Percentiles rank a stretch among this genome's conserved stretches.
phyloP scores from a whole-genome alignment of 805 yeast species.

The Teunomyces kruisii region DNA sequence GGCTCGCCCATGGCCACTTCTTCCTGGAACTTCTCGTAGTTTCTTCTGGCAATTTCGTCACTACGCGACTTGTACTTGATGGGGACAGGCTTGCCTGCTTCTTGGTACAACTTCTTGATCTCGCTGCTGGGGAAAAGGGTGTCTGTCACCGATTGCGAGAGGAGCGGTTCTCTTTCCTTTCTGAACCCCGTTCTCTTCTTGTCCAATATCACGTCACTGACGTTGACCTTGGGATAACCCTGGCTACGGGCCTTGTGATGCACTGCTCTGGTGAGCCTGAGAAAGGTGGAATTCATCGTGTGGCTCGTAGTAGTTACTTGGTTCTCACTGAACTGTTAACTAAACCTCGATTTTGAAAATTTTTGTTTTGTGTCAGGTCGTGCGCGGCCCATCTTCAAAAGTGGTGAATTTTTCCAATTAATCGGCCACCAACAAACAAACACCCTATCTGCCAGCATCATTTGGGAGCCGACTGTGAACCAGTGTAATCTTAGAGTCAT shows the following conservation, averaged over 20 bases:
- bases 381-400: background rate
- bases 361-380: conserved; percentile 4
- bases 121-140: conserved; percentile 40
- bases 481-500: background rate
- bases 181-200: conserved; percentile 41
- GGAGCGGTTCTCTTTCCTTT: conserved; percentile 35
- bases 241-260: conserved; percentile 31
- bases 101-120: conserved; percentile 32
- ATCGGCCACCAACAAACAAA: conserved; percentile 7
- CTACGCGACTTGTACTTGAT: conserved; percentile 35
- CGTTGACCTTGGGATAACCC: conserved; percentile 40
- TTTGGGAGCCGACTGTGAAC: background rate
- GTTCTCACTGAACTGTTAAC: no score
- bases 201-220: conserved; percentile 36
- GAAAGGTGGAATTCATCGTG: conserved; percentile 3
- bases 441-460: conserved; percentile 3
- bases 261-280: conserved; percentile 17
- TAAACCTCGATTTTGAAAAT: background rate
- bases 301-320: no score
- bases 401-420: background rate
- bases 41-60: conserved; percentile 39
- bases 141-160: conserved; percentile 39
- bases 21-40: conserved; percentile 41
- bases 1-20: conserved; percentile 64
- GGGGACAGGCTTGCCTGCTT: conserved; percentile 43